These are phyloP conservation scores for Colletotrichum filicis DNA, from an alignment of 2,329 filamentous ascomycete species.

Conservation along the genomic window DNA sequence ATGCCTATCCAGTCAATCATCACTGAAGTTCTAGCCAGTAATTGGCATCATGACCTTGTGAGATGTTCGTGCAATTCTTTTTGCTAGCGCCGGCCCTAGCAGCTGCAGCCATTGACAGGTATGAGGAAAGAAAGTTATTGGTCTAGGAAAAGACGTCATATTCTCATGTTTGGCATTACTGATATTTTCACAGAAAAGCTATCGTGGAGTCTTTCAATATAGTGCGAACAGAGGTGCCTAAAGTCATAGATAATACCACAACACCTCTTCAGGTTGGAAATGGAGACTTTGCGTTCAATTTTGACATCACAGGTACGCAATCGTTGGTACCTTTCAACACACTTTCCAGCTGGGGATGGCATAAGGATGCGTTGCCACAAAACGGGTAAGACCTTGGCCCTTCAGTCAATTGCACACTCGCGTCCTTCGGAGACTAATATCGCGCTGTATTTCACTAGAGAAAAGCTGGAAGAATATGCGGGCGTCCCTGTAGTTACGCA, in stretches of 20 bases:
- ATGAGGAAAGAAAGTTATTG: no score
- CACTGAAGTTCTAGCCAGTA: background rate
- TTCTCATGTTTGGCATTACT: background rate
- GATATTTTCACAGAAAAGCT: background rate
- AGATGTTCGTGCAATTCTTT: background rate
- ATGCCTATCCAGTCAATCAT: background rate
- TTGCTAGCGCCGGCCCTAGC: background rate
- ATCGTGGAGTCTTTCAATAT: background rate
- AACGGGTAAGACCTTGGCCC: constrained; percentile 36
- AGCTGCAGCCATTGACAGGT: background rate
- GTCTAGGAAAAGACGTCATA: background rate
- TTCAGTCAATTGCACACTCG: no score
- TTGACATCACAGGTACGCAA: constrained; percentile 56
- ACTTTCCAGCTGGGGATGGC: constrained; percentile 60
- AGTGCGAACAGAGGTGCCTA: no score
- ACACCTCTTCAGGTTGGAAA: constrained; percentile 57
- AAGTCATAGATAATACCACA: no score
- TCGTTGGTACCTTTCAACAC: constrained; percentile 57
- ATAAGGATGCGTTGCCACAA: constrained; percentile 57
- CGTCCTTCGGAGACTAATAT: no score
- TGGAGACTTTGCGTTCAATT: constrained; percentile 59
- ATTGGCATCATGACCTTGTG: background rate
- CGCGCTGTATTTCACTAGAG: no score
- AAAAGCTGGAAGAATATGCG: no score
- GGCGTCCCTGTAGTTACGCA: no score